Base-by-base conservation (phyloP, 208 protist species). In the Porcisia deanei region DNA sequence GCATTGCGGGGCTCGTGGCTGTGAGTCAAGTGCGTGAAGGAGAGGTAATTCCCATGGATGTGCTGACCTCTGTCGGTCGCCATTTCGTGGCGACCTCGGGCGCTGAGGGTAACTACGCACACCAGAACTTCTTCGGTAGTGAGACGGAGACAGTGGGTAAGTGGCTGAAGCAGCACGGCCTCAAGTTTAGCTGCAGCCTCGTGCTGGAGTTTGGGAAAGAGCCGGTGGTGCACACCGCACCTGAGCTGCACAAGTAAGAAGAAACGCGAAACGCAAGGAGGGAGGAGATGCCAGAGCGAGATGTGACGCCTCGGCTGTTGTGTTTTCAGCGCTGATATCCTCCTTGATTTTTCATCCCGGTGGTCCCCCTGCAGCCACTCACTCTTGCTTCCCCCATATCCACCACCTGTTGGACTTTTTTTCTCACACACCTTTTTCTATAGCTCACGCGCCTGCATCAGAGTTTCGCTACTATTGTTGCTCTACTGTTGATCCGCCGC, bases 171-270 rank as follows among this genome's bases (percentile, higher is more conserved):
- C 84, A 85, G 39, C 90, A 94, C 76, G 76, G 85, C 49, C 73
- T 96, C 14, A 86, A 85, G 70, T 95, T 97, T 57, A 89, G 81
- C 79, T 86, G 83, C 73, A 93, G 88, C 75, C 71, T 95, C 0
- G 94, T 96, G 81, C 71, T 93, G 79, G 89, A 95, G 83, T 97
- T 95, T 64, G 94, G 90, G 34, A 96, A 97, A 80, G 90, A 96
- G 71, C 91, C 93, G n/a, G 83, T 97, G 45, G 49, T 85, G 60
- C 87, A 94, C 85, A 85, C 80, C 1, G 86, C 89, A 12, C 82
- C 86, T 22, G 69, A 71, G 70, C 64, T 73, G 45, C 71, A 76
- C 61, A 81, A 61, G 66, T 71, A 70, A 30, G 34, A 79, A 64
- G 39, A 57, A 54, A 49, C 22, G 60, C 47, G 52, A 63, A 34